Evolutionary conservation across 345 rosid species (phyloP).

Genomic region (Populus deltoides): DNA sequence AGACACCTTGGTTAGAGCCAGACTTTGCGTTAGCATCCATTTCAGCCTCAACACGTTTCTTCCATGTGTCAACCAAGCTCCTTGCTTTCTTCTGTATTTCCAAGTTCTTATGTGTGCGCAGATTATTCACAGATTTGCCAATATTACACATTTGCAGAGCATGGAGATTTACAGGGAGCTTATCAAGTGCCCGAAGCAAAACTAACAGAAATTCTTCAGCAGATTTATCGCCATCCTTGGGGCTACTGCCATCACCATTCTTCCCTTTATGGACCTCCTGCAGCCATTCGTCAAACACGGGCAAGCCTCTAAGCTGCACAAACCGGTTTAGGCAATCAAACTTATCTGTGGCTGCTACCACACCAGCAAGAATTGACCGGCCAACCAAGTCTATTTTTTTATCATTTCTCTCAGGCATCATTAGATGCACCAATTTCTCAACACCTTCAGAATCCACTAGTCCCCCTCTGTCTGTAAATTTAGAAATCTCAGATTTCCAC

Average conservation of each 20-base stretch:
- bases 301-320: slow-evolving; percentile 79
- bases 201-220: slow-evolving; percentile 70
- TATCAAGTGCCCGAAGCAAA: slow-evolving; percentile 84
- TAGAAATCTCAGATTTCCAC: slow-evolving; percentile 64
- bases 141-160: slow-evolving; percentile 87
- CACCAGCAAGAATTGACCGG: slow-evolving; percentile 65
- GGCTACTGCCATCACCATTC: slow-evolving; percentile 59
- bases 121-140: slow-evolving; percentile 87
- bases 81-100: slow-evolving; percentile 91
- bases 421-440: slow-evolving; percentile 74
- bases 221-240: slow-evolving; percentile 60
- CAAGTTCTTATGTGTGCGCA: slow-evolving; percentile 68
- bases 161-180: slow-evolving; percentile 82
- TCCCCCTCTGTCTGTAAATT: slow-evolving; percentile 74
- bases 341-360: slow-evolving; percentile 76
- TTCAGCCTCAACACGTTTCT: slow-evolving; percentile 92
- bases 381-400: slow-evolving; percentile 65
- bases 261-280: slow-evolving; percentile 93
- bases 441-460: slow-evolving; percentile 75
- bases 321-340: slow-evolving; percentile 70
- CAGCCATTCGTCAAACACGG: slow-evolving; percentile 92
- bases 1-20: slow-evolving; percentile 53
- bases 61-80: slow-evolving; percentile 92
- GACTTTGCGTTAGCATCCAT: slow-evolving; percentile 81
- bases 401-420: slow-evolving; percentile 63